Evolutionary conservation across 768 basidiomycete species (phyloP).

Genomic region (Rossbeevera mucosa): DNA sequence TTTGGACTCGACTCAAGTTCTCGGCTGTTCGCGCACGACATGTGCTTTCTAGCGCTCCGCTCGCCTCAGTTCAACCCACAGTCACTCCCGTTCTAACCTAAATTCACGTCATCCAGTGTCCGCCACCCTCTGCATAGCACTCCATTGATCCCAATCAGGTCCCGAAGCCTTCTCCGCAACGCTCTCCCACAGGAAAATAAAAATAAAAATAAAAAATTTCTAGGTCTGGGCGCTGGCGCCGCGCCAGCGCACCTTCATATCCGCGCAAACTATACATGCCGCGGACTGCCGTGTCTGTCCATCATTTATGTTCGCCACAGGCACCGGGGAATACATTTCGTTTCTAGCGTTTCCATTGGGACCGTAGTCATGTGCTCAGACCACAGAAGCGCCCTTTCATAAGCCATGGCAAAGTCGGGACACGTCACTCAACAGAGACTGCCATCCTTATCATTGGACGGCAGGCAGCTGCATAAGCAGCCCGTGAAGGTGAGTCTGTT

Average conservation of each 20-base stretch:
- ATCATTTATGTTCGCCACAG: constrained; percentile 27
- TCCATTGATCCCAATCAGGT: constrained; percentile 2
- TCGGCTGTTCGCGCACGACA: background rate
- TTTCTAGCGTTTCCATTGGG: constrained; percentile 23
- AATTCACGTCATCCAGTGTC: background rate
- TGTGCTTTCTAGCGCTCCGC: background rate
- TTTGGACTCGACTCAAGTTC: background rate
- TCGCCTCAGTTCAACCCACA: background rate
- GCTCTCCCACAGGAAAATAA: constrained; percentile 3
- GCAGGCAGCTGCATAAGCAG: background rate
- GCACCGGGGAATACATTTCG: constrained; percentile 24
- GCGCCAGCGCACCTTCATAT: constrained; percentile 25
- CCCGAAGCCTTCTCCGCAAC: background rate
- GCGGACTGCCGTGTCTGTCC: constrained; percentile 23
- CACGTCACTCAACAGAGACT: background rate
- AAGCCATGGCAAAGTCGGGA: background rate
- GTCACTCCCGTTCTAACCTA: background rate
- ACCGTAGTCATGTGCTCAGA: constrained; percentile 17
- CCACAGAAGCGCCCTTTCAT: background rate
- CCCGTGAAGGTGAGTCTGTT: background rate
- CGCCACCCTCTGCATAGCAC: constrained; percentile 6
- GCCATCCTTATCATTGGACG: background rate
- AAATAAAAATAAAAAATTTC: background rate
- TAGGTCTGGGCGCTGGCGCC: constrained; percentile 11
- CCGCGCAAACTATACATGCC: constrained; percentile 25